Conservation (phyloP, 177 flowering plant genomes). For the Tripterygium wilfordii region DNA sequence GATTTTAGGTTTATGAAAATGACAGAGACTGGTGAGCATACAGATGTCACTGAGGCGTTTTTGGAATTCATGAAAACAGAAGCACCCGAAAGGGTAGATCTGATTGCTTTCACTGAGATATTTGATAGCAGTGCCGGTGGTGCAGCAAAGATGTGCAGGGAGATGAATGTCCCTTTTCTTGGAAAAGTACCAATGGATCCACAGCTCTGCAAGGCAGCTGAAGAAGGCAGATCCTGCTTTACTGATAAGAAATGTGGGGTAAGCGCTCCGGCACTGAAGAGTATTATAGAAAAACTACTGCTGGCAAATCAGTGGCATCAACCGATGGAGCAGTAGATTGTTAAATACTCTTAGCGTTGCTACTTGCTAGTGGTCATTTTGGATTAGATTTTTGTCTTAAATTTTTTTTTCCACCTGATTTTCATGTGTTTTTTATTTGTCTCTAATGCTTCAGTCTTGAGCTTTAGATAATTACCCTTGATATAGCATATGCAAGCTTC, state of each 20-base stretch:
- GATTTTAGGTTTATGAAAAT: constrained; percentile 53
- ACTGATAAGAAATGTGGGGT: constrained; percentile 37
- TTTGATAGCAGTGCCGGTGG: constrained; percentile 89
- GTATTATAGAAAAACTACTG: constrained; percentile 41
- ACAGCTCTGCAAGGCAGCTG: constrained; percentile 79
- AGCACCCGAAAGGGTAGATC: constrained; percentile 59
- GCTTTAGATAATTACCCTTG: too few relatives aligned
- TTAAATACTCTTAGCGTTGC: too few relatives aligned
- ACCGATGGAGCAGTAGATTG: too few relatives aligned
- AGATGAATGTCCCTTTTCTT: constrained; percentile 82
- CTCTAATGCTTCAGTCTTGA: too few relatives aligned
- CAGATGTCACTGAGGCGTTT: constrained; percentile 55
- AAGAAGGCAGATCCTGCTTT: constrained; percentile 85
- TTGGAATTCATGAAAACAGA: constrained; percentile 44
- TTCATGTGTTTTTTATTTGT: too few relatives aligned
- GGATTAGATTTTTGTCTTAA: too few relatives aligned
- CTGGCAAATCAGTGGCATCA: constrained; percentile 13
- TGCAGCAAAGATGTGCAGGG: constrained; percentile 71
- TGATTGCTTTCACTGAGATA: constrained; percentile 65
- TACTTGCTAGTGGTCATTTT: too few relatives aligned
- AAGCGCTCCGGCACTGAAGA: constrained; percentile 58
- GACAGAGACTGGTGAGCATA: constrained; percentile 46
- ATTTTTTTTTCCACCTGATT: too few relatives aligned
- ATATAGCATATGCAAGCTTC: too few relatives aligned
- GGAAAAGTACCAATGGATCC: constrained; percentile 94